A percentile compares a stretch with the other conserved stretches of the same genome.
Evolutionary conservation across 2,329 filamentous ascomycete species (phyloP).

Genomic region (Colletotrichum destructivum): DNA sequence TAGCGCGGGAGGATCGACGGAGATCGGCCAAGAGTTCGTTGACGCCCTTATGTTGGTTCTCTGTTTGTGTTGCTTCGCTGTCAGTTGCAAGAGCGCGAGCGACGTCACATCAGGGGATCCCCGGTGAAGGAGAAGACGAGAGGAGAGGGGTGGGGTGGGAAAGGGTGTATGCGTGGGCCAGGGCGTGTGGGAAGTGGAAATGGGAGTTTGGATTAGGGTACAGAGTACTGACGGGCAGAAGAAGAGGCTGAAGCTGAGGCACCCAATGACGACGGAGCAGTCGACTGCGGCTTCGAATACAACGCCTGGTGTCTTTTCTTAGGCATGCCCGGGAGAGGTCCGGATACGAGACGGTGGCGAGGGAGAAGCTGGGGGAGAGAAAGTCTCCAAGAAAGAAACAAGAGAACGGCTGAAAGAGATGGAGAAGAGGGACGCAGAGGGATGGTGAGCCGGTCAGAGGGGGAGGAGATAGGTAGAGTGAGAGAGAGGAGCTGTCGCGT

Average conservation of each 20-base stretch:
- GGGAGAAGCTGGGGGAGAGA: conserved; percentile 17
- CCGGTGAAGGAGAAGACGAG: conserved; percentile 2
- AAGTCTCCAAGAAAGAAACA: background rate
- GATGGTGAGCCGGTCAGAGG: background rate
- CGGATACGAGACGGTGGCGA: conserved; percentile 10
- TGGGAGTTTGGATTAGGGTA: background rate
- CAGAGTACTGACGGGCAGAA: conserved; percentile 34
- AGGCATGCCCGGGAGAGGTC: conserved; percentile 65
- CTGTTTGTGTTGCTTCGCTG: conserved; percentile 44
- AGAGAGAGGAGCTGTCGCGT: background rate
- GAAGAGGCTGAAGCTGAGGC: conserved; percentile 40
- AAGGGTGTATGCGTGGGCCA: background rate
- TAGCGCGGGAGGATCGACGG: conserved; percentile 59
- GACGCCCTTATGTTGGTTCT: conserved; percentile 61
- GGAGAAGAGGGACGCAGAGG: conserved; percentile 10
- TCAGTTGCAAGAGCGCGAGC: conserved; percentile 43
- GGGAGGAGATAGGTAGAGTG: background rate
- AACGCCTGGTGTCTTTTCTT: conserved; percentile 72
- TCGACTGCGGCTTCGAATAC: conserved; percentile 72
- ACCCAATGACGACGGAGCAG: conserved; percentile 54
- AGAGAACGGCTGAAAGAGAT: background rate
- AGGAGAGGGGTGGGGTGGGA: background rate
- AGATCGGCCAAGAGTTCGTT: conserved; percentile 73
- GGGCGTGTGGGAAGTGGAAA: background rate
- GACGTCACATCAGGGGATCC: conserved; percentile 42